A percentile compares a stretch with the other conserved stretches of the same genome.
phyloP scores from a whole-genome alignment of 2,329 filamentous ascomycete genomes.

The Cladobotryum mycophilum region DNA sequence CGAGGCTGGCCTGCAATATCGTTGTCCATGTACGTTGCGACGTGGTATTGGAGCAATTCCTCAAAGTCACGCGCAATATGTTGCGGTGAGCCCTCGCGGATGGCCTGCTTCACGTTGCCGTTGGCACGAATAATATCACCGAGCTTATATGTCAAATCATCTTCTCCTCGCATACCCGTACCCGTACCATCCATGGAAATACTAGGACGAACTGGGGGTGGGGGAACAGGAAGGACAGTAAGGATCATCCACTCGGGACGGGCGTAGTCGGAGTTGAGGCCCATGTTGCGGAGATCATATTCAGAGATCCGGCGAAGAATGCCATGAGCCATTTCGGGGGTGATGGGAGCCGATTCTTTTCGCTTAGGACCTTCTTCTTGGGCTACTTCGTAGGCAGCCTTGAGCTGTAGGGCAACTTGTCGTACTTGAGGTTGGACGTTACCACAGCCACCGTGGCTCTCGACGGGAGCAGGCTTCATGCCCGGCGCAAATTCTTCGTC shows the following conservation, averaged over 20 bases:
- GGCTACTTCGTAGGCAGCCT: conserved; percentile 60
- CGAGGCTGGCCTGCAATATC: conserved; percentile 94
- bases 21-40: conserved; percentile 99
- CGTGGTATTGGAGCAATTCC: conserved; percentile 88
- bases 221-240: conserved; percentile 89
- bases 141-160: conserved; percentile 98
- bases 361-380: conserved; percentile 64
- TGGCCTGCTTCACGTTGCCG: conserved; percentile 84
- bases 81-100: conserved; percentile 83
- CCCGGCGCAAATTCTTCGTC: conserved; percentile 61
- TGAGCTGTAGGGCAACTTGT: conserved; percentile 78
- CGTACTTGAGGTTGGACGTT: conserved; percentile 85
- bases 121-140: conserved; percentile 98
- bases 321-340: conserved; percentile 75
- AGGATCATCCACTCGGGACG: conserved; percentile 98
- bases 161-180: conserved; percentile 88
- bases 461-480: conserved; percentile 44
- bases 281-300: conserved; percentile 77
- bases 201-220: conserved; percentile 90
- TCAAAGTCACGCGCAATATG: conserved; percentile 92
- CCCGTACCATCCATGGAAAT: conserved; percentile 95
- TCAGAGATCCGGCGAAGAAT: conserved; percentile 82
- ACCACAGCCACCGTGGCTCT: conserved; percentile 83
- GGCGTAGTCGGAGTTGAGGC: conserved; percentile 89
- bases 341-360: conserved; percentile 75